These are phyloP conservation scores for Schoenoplectus triqueter DNA, from an alignment of 202 grass and related monocot species.

Conservation along the genomic window DNA sequence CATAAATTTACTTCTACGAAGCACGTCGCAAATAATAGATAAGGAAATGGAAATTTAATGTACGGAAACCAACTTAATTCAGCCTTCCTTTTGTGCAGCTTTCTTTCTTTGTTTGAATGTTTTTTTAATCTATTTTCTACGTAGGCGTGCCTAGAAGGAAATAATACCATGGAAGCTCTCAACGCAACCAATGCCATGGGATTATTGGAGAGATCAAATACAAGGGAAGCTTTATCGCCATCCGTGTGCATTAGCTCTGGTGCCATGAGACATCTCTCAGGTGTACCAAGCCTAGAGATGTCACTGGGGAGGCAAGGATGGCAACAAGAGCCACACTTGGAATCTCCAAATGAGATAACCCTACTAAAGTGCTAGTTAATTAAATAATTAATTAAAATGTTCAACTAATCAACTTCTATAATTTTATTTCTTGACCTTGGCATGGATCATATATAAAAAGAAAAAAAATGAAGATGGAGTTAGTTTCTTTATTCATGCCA, in stretches of 20 bases:
- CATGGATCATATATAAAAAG: neutral
- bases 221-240: neutral
- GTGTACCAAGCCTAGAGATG: conserved; percentile 68
- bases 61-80: neutral
- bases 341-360: conserved; percentile 39
- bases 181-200: neutral
- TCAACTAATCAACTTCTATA: neutral
- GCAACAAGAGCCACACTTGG: conserved; percentile 45
- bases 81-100: neutral
- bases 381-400: conserved; percentile 9
- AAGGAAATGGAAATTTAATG: no score
- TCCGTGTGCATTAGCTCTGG: conserved; percentile 14
- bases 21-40: no score
- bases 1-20: neutral
- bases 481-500: neutral
- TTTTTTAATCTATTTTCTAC: neutral
- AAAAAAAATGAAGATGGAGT: neutral
- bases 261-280: conserved; percentile 29
- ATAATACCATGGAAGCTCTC: conserved; percentile 24
- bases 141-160: neutral
- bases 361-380: conserved; percentile 31
- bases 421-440: conserved; percentile 4
- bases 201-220: conserved; percentile 14
- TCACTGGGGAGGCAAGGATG: conserved; percentile 72
- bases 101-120: neutral